Evolutionary conservation across 106 monocot genomes (phyloP), one percentile per base, ranked within the genome.

Genomic region (Phalaenopsis aphrodite): DNA sequence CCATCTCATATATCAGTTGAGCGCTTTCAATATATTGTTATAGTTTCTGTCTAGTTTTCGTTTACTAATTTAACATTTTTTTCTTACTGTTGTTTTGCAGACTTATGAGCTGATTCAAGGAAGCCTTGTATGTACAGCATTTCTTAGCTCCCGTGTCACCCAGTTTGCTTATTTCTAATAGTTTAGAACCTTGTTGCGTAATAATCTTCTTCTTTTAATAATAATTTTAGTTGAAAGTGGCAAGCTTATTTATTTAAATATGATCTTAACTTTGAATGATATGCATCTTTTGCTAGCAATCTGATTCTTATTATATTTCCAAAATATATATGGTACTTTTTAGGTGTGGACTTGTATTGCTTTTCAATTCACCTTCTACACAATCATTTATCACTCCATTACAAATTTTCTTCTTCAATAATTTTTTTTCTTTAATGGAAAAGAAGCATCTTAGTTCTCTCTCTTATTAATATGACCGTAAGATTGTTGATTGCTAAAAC

Each of bases 61-160:
- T 45, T 45, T 43, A 74, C 43, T 74, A 42, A 45, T 74, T 4
- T 43, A 43, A 19, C 4, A n/a, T 42, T 74, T 64, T 74, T 42
- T 74, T 64, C 45, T 42, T 74, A 42, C 42, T 45, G 1, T 74
- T 3, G 12, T 74, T 74, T 74, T 74, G 74, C 74, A 74, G 74
- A 43, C 74, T 18, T 74, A 74, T 45, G 74, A 74, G 43, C 43
- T 74, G 19, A 43, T 74, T 42, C 74, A 74, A 74, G 74, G 74
- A 74, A 74, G 74, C 18, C 74, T 42, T 45, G 74, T 74, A 74
- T 45, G 74, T 74, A 42, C 15, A 17, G 18, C 43, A 45, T 45
- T 42, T 74, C 74, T 74, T 43, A 43, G 18, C 42, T 71, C 38
- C 15, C 30, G 15, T 42, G 9, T 74, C 69, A 69, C 38, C 11